Conservation (phyloP, 441 rosid genomes). For the Pelargonium australe region DNA sequence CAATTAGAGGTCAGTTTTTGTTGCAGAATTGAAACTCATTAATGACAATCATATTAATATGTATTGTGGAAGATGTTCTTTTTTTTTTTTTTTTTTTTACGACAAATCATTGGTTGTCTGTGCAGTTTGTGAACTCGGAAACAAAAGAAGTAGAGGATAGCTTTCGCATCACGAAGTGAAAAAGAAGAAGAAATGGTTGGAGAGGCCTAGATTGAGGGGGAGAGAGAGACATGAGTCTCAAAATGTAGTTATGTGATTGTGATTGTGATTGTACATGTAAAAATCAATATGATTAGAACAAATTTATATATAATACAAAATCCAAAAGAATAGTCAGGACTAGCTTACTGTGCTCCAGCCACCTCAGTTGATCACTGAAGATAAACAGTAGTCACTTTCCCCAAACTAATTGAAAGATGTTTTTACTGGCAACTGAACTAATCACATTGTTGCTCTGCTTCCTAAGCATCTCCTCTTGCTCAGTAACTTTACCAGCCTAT, state of each 20-base stretch:
- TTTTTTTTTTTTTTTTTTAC: neutral
- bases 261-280: too few relatives aligned
- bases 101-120: neutral
- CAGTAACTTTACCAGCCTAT: conserved; percentile 65
- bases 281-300: too few relatives aligned
- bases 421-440: conserved; percentile 55
- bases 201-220: too few relatives aligned
- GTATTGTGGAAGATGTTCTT: neutral
- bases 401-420: conserved; percentile 71
- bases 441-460: conserved; percentile 55
- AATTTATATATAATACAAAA: too few relatives aligned
- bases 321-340: too few relatives aligned
- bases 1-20: conserved; percentile 36
- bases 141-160: conserved; percentile 34
- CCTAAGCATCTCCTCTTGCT: conserved; percentile 72
- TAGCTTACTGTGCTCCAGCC: neutral
- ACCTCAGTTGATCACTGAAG: neutral
- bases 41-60: neutral
- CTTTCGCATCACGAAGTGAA: conserved; percentile 35
- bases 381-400: conserved; percentile 28
- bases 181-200: neutral
- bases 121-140: conserved; percentile 47
- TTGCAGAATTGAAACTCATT: too few relatives aligned
- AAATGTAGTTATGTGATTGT: too few relatives aligned
- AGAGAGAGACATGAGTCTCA: too few relatives aligned